Conservation (phyloP, 352 stramenopile genomes). For the Pythium phragmiticola region DNA sequence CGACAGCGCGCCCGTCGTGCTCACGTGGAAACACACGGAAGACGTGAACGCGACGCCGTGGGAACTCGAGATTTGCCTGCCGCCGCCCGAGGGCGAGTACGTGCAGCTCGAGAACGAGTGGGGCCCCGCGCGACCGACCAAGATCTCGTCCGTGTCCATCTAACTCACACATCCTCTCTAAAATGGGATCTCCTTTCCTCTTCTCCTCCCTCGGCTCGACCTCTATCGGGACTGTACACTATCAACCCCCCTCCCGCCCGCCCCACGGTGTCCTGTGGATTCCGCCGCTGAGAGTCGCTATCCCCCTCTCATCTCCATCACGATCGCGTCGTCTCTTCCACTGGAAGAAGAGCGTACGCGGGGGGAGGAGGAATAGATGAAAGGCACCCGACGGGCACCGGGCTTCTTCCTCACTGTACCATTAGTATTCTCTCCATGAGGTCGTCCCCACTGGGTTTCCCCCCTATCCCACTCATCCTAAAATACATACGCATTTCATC, state of each 20-base stretch:
- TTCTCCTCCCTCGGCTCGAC: no score
- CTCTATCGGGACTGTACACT: not conserved
- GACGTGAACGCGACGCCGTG: constrained; percentile 71
- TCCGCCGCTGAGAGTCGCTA: no score
- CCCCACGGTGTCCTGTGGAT: no score
- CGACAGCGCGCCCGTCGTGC: constrained; percentile 58
- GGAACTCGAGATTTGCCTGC: constrained; percentile 76
- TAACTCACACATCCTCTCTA: constrained; percentile 32
- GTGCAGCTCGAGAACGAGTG: constrained; percentile 85
- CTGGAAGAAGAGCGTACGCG: constrained; percentile 17
- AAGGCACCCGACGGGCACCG: not conserved
- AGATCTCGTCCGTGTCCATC: constrained; percentile 85
- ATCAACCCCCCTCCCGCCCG: not conserved
- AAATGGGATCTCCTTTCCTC: constrained; percentile 8
- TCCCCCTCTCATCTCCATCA: not conserved
- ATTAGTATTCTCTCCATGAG: not conserved
- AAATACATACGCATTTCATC: no score
- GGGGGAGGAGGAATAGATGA: not conserved
- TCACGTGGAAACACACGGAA: constrained; percentile 85
- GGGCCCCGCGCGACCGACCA: constrained; percentile 73
- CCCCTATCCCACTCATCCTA: not conserved
- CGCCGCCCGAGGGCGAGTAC: constrained; percentile 77
- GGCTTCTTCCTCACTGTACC: constrained; percentile 6
- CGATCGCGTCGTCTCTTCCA: constrained; percentile 6
- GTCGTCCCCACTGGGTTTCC: not conserved